These are phyloP conservation scores for Zygnema cylindricum DNA, from an alignment of 139 green algal genomes.

Conservation along the genomic window DNA sequence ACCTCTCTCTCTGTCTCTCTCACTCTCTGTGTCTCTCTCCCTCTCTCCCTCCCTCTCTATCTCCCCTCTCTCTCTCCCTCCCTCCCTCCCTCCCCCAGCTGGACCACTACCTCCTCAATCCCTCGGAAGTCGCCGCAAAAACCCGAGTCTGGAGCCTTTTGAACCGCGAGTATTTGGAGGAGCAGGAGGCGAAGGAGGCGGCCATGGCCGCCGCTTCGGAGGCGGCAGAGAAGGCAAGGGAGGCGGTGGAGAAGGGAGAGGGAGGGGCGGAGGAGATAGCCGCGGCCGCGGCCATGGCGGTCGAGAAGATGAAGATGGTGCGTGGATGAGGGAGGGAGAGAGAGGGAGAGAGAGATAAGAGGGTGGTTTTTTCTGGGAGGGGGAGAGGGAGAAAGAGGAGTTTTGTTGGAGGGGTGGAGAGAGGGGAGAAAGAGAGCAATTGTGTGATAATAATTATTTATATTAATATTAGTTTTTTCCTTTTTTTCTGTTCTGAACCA, in stretches of 20 bases:
- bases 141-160: constrained; percentile 74
- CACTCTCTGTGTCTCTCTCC: not conserved
- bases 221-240: constrained; percentile 18
- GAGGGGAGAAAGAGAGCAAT: too few relatives aligned
- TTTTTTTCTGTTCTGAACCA: constrained; percentile 8
- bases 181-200: constrained; percentile 46
- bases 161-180: constrained; percentile 68
- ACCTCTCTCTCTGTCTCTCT: not conserved
- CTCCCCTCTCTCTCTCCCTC: not conserved
- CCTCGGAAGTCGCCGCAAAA: constrained; percentile 72
- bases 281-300: constrained; percentile 19
- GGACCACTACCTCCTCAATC: constrained; percentile 69
- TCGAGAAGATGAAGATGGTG: constrained; percentile 2
- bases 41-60: too few relatives aligned
- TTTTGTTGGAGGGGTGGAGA: too few relatives aligned
- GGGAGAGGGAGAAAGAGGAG: too few relatives aligned
- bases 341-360: too few relatives aligned
- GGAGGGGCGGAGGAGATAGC: constrained; percentile 7
- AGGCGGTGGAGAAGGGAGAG: not conserved
- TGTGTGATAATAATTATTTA: too few relatives aligned
- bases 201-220: constrained; percentile 32
- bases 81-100: too few relatives aligned
- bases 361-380: too few relatives aligned
- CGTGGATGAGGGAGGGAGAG: too few relatives aligned
- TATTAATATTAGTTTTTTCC: too few relatives aligned